These are phyloP conservation scores for Paradendryphiella salina DNA, from an alignment of 2,329 filamentous ascomycete genomes.

Conservation along the genomic window DNA sequence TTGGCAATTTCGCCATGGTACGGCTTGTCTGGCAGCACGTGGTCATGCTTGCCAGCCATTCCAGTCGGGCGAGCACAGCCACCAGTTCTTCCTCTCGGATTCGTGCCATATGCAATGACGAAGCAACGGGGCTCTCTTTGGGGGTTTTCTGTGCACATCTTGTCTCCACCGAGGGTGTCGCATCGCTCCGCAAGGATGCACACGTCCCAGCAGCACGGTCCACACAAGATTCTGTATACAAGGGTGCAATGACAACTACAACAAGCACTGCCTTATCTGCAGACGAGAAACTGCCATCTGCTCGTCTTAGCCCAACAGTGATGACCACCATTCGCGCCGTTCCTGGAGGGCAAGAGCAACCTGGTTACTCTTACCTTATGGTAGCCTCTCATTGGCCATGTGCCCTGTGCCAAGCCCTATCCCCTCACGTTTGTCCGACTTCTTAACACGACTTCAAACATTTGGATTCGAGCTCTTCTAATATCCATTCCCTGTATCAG, in stretches of 20 bases:
- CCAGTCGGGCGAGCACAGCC: no score
- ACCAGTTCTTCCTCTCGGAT: neutral
- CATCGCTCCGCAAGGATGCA: no score
- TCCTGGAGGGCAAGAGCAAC: slow-evolving; percentile 1
- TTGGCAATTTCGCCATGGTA: no score
- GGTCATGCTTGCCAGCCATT: no score
- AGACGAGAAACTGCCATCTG: neutral
- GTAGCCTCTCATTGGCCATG: slow-evolving; percentile 15
- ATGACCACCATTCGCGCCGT: neutral
- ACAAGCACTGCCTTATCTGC: neutral
- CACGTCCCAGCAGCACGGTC: neutral
- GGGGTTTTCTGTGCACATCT: no score
- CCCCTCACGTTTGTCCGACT: slow-evolving; percentile 16
- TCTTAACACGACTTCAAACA: slow-evolving; percentile 1
- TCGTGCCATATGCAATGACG: no score
- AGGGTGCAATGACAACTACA: no score
- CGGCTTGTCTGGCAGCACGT: no score
- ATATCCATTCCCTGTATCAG: neutral
- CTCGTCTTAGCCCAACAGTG: neutral
- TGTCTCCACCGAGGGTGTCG: no score
- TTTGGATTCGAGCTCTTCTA: neutral
- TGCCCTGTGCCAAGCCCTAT: slow-evolving; percentile 10
- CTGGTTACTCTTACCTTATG: slow-evolving; percentile 23
- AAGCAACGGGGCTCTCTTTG: no score
- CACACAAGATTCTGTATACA: neutral